Conservation (phyloP, 148 eudicot species). For the Agrostemma githago region DNA sequence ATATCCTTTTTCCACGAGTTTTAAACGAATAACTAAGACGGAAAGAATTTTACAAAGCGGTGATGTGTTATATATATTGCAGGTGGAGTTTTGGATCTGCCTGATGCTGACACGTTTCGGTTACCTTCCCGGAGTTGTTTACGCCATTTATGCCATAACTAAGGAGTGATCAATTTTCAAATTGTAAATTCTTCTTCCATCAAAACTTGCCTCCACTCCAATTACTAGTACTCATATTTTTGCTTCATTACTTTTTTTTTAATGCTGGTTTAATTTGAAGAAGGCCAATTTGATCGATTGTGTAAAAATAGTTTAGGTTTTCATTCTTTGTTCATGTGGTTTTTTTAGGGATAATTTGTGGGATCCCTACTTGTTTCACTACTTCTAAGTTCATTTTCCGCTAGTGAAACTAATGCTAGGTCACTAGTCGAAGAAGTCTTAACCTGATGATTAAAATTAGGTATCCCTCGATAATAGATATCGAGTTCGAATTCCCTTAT, state of each 20-base stretch:
- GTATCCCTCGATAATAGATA: too few species aligned
- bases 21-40: too few species aligned
- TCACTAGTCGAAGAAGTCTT: too few species aligned
- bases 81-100: conserved; percentile 53
- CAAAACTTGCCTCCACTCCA: not conserved
- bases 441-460: too few species aligned
- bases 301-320: not conserved
- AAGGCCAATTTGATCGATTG: not conserved
- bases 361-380: too few species aligned
- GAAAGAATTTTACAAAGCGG: too few species aligned
- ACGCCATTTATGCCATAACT: conserved; percentile 40
- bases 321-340: not conserved
- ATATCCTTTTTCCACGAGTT: too few species aligned
- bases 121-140: conserved; percentile 46
- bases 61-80: not conserved
- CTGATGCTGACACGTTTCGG: conserved; percentile 39
- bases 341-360: too few species aligned
- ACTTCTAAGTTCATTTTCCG: too few species aligned
- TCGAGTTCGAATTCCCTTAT: too few species aligned
- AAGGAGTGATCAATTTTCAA: conserved; percentile 25
- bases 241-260: not conserved
- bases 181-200: not conserved
- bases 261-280: not conserved
- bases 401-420: too few species aligned
- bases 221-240: too few species aligned